phyloP scores from a whole-genome alignment of 78 protist genomes.

The Dictyostelium purpureum region DNA sequence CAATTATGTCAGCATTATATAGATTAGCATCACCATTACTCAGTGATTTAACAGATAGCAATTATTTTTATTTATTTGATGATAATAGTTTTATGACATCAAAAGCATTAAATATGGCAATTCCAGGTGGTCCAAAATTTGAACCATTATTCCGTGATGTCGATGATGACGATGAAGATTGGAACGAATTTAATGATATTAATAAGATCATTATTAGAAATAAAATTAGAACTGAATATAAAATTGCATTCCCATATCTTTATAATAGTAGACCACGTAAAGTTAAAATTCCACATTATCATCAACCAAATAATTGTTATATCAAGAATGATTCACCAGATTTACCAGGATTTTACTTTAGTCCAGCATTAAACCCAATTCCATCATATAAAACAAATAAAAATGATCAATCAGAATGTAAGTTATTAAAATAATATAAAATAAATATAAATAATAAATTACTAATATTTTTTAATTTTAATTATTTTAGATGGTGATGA shows the following conservation, averaged over 20 bases:
- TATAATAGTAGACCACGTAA: conserved; percentile 97
- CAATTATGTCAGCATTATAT: conserved; percentile 93
- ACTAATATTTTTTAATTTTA: neutral
- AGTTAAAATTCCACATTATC: conserved; percentile 92
- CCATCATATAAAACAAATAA: conserved; percentile 64
- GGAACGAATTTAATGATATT: conserved; percentile 99
- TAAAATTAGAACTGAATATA: conserved; percentile 98
- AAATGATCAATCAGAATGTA: neutral
- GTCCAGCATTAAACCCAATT: conserved; percentile 97
- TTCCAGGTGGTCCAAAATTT: conserved; percentile 99
- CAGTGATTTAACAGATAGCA: conserved; percentile 94
- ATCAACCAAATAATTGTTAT: conserved; percentile 89
- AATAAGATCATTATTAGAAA: conserved; percentile 98
- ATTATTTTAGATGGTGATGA: conserved; percentile 29
- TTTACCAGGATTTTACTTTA: conserved; percentile 97
- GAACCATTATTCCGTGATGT: conserved; percentile 98
- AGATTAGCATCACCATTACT: conserved; percentile 96
- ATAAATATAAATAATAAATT: neutral
- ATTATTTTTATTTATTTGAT: conserved; percentile 98
- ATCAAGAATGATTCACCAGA: conserved; percentile 96
- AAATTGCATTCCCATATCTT: conserved; percentile 98
- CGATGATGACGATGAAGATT: conserved; percentile 95
- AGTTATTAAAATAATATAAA: neutral
- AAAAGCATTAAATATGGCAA: conserved; percentile 98
- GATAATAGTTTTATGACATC: conserved; percentile 96